phyloP scores from a whole-genome alignment of 257 asterid genomes.

The Capsicum baccatum region DNA sequence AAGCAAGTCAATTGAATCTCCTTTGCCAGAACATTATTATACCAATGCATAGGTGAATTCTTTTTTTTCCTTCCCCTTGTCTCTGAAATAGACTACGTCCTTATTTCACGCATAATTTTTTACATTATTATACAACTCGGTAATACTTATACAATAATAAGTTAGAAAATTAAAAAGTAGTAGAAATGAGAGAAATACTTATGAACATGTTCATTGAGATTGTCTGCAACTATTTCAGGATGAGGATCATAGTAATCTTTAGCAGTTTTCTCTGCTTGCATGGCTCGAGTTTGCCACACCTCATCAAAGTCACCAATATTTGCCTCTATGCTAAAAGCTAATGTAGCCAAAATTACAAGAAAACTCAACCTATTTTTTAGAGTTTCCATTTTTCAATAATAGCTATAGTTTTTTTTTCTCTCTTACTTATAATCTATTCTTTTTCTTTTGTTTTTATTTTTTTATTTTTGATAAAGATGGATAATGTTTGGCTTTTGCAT shows the following conservation, averaged over 20 bases:
- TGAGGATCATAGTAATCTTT: constrained; percentile 32
- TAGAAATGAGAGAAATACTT: constrained; percentile 26
- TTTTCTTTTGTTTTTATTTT: background rate
- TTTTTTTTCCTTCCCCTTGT: background rate
- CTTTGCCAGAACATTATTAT: background rate
- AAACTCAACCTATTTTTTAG: constrained; percentile 18
- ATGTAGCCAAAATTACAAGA: constrained; percentile 13
- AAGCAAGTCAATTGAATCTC: background rate
- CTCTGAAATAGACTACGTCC: too few species aligned
- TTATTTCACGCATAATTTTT: too few species aligned
- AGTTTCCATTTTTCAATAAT: background rate
- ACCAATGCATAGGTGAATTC: background rate
- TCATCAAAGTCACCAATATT: constrained; percentile 30
- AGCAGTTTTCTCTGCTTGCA: constrained; percentile 35
- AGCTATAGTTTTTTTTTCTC: too few species aligned
- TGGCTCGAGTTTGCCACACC: constrained; percentile 39
- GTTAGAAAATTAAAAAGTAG: background rate
- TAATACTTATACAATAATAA: too few species aligned
- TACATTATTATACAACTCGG: too few species aligned
- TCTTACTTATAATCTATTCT: background rate
- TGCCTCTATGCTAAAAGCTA: constrained; percentile 29
- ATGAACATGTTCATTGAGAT: constrained; percentile 35
- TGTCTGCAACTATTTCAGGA: constrained; percentile 29
- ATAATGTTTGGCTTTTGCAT: background rate
- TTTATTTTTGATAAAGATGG: background rate